phyloP scores from a whole-genome alignment of 768 basidiomycete genomes.

The Chiua virens region DNA sequence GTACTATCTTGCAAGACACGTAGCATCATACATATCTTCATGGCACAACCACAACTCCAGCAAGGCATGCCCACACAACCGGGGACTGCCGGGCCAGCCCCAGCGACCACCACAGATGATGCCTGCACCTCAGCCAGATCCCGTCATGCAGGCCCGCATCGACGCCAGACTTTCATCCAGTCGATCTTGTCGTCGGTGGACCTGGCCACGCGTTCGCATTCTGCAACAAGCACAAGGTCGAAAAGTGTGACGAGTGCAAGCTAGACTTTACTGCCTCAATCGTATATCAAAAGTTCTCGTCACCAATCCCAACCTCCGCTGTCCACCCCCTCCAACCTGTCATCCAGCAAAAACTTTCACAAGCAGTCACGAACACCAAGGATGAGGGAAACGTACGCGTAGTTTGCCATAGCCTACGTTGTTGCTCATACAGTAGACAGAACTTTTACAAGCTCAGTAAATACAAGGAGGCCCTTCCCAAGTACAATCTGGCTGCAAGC shows the following conservation, averaged over 20 bases:
- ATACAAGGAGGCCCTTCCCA: conserved; percentile 66
- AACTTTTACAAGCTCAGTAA: conserved; percentile 75
- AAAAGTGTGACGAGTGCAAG: conserved; percentile 73
- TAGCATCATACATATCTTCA: conserved; percentile 19
- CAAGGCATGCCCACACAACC: conserved; percentile 45
- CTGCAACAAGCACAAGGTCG: conserved; percentile 66
- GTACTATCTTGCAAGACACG: background rate
- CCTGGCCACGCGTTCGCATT: conserved; percentile 55
- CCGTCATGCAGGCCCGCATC: conserved; percentile 71
- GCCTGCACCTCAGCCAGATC: conserved; percentile 56
- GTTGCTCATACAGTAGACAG: conserved; percentile 40
- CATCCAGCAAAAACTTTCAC: conserved; percentile 70
- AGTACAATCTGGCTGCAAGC: conserved; percentile 76
- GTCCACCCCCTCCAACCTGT: conserved; percentile 81
- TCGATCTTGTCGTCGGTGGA: conserved; percentile 52
- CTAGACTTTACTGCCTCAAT: conserved; percentile 78
- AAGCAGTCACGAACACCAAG: conserved; percentile 75
- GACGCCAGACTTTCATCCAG: conserved; percentile 68
- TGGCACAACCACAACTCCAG: conserved; percentile 68
- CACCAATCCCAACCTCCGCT: conserved; percentile 66
- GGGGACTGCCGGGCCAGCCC: conserved; percentile 38
- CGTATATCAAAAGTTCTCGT: conserved; percentile 70
- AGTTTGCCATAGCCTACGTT: conserved; percentile 1
- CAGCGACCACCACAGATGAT: conserved; percentile 43
- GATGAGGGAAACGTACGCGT: conserved; percentile 91